Base-by-base conservation (phyloP, 768 basidiomycete species). In the Rickenella mellea region DNA sequence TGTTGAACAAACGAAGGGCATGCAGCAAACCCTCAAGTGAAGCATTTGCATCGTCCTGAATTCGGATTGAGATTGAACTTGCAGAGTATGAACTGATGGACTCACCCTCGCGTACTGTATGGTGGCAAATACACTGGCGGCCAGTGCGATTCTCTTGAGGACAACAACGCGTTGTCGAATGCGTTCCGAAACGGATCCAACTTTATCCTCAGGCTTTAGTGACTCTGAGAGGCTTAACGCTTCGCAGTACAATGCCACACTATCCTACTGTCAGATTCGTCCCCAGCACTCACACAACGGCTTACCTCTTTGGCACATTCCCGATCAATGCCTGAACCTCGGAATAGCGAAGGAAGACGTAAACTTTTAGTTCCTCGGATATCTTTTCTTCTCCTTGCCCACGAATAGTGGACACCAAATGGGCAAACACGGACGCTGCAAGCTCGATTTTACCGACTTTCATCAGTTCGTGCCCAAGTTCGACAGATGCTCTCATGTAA, bases 381-480 rank as follows among this genome's bases (percentile, higher is more conserved):
- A 71, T 61, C n/a, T n/a, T n/a, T n/a, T n/a, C n/a, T 2, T 64
- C 54, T 0, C 60, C 63, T n/a, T 54, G 61, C n/a, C n/a, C n/a
- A 38, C 69, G 66, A 8, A 79, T 61, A 3, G 66, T 48, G 24
- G 61, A 66, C 11, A 78, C 59, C 1, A 72, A 70, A 26, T 74
- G 75, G n/a, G 60, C 69, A 52, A 88, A 85, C 15, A 94, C 70
- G 2, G 62, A 53, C 1, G 64, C 67, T 0, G 91, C 90, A 27
- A 82, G 74, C 40, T 74, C 74, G 2, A 64, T 60, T 56, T 83
- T 87, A 3, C 93, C 92, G 1, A 97, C 69, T 27, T 71, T 74
- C 33, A 79, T 64, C 51, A 92, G 91, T 55, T 92, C 88, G 42
- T 78, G 70, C 0, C 84, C 92, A 5, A 94, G 71, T 31, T 81